Percentiles rank a stretch among this genome's conserved stretches.
Evolutionary conservation across 768 basidiomycete genomes (phyloP).

Genomic region (Mycena epipterygia): DNA sequence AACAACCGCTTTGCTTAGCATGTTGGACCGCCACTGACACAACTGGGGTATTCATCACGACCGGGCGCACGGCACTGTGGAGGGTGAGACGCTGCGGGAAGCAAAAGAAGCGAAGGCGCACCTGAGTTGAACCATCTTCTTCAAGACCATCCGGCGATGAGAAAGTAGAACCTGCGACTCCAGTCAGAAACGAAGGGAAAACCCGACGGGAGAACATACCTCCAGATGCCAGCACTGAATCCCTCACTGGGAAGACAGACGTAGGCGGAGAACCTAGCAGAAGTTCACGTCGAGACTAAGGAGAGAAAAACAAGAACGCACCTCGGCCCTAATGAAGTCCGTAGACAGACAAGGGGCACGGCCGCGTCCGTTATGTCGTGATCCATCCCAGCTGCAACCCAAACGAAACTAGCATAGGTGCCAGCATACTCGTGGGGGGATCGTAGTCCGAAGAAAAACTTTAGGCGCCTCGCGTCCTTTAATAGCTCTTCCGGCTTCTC

Average conservation of each 20-base stretch:
- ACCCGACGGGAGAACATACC: neutral
- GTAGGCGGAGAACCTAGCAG: conserved; percentile 3
- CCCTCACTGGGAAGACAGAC: neutral
- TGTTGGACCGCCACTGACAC: too few species aligned
- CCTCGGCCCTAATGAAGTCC: neutral
- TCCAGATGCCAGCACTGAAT: conserved; percentile 5
- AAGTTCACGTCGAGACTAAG: neutral
- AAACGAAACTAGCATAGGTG: neutral
- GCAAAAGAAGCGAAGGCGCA: neutral
- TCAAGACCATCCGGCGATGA: neutral
- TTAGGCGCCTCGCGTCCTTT: too few species aligned
- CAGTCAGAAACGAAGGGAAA: neutral
- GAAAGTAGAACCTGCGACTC: neutral
- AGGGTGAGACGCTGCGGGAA: neutral
- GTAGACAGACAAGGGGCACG: neutral
- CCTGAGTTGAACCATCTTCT: conserved; percentile 11
- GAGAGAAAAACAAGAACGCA: neutral
- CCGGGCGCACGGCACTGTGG: neutral
- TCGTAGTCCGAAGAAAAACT: neutral
- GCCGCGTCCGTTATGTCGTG: neutral
- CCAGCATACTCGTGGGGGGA: conserved; percentile 1
- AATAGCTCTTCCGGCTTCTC: too few species aligned
- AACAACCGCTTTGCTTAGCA: neutral
- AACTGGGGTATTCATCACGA: neutral
- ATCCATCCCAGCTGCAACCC: neutral